A percentile compares a stretch with the other conserved stretches of the same genome.
Conservation (phyloP, 2,329 filamentous ascomycete genomes). For the Fusarium foetens region DNA sequence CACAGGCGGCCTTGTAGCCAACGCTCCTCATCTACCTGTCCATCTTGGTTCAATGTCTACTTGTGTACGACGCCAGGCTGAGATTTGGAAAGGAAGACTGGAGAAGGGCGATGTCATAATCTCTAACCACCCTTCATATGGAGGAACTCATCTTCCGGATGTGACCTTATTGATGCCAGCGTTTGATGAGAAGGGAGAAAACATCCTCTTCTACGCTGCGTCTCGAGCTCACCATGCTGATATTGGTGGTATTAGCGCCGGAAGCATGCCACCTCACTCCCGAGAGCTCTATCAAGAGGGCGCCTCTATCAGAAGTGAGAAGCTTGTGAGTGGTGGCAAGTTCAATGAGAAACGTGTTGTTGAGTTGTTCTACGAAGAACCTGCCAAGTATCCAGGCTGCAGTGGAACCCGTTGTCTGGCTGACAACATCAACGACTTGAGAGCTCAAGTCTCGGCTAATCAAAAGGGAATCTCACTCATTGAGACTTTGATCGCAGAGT, state of each 20-base stretch:
- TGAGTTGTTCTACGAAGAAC: constrained; percentile 77
- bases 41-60: constrained; percentile 87
- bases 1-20: constrained; percentile 79
- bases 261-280: constrained; percentile 82
- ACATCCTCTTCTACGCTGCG: constrained; percentile 84
- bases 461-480: constrained; percentile 89
- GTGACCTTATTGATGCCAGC: constrained; percentile 84
- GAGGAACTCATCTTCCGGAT: constrained; percentile 84
- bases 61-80: constrained; percentile 79
- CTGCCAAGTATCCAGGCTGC: constrained; percentile 78
- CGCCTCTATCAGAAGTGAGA: constrained; percentile 70
- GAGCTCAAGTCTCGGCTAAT: constrained; percentile 85
- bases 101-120: constrained; percentile 84
- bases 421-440: constrained; percentile 85
- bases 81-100: constrained; percentile 81
- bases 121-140: constrained; percentile 85
- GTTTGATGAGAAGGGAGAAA: constrained; percentile 70
- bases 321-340: constrained; percentile 78
- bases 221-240: constrained; percentile 86
- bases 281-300: constrained; percentile 71
- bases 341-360: constrained; percentile 83
- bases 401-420: constrained; percentile 81
- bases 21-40: constrained; percentile 82
- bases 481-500: constrained; percentile 77
- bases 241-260: constrained; percentile 82